Conservation (phyloP, 2,329 filamentous ascomycete species). For the Zymoseptoria pseudotritici region DNA sequence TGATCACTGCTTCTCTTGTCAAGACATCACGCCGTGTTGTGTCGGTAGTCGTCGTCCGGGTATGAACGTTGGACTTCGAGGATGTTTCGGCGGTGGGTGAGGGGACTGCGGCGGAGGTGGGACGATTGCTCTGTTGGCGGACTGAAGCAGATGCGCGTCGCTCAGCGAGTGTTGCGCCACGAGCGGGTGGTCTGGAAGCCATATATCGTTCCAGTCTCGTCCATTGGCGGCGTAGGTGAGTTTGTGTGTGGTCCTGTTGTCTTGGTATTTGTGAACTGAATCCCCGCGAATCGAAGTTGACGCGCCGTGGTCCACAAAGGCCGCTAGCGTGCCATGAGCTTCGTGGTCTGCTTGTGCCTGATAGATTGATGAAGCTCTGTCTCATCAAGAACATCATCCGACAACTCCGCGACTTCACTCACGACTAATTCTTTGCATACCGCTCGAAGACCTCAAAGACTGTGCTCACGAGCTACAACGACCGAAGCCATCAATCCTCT, state of each 20-base stretch:
- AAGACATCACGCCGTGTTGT: slow-evolving; percentile 13
- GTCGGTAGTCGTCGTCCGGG: slow-evolving; percentile 14
- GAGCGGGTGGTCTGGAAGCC: slow-evolving; percentile 21
- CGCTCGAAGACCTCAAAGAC: too few relatives aligned
- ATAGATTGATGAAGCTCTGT: neutral
- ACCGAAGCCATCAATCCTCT: neutral
- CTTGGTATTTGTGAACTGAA: neutral
- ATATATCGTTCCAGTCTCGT: slow-evolving; percentile 12
- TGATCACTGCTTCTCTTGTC: slow-evolving; percentile 15
- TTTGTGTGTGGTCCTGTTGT: neutral
- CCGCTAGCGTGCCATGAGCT: neutral
- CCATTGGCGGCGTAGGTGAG: slow-evolving; percentile 1
- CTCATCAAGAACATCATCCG: neutral
- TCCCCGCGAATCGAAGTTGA: neutral
- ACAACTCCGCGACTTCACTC: neutral
- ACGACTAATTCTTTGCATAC: neutral
- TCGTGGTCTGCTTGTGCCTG: neutral
- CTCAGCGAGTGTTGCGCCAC: slow-evolving; percentile 21
- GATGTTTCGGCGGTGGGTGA: slow-evolving; percentile 12
- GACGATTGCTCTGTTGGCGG: slow-evolving; percentile 21
- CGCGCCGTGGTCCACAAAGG: neutral
- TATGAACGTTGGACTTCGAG: slow-evolving; percentile 9
- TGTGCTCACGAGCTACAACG: too few relatives aligned
- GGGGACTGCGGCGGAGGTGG: slow-evolving; percentile 16
- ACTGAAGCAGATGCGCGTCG: slow-evolving; percentile 21